These are phyloP conservation scores for Cutaneotrichosporon dermatis DNA, from an alignment of 1,284 basidiomycete species.

Conservation along the genomic window DNA sequence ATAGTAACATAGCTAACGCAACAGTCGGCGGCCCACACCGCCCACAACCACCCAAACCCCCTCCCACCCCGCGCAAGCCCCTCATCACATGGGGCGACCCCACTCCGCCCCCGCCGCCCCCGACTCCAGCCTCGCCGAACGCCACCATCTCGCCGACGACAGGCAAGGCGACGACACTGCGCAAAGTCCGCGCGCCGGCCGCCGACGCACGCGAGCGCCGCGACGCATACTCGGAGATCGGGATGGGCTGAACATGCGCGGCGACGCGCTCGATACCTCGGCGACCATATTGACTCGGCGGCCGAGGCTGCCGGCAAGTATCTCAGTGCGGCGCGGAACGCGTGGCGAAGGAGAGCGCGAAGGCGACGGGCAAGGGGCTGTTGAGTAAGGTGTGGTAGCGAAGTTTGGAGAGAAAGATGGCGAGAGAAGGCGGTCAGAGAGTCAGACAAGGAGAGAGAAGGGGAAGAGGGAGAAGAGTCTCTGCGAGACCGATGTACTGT, in stretches of 20 bases:
- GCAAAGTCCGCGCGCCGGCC: slow-evolving; percentile 23
- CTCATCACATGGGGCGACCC: slow-evolving; percentile 40
- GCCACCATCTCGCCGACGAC: too few relatives aligned
- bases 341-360: slow-evolving; percentile 47
- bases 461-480: too few relatives aligned
- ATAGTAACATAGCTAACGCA: too few relatives aligned
- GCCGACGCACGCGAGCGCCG: slow-evolving; percentile 35
- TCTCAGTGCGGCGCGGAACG: slow-evolving; percentile 36
- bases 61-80: slow-evolving; percentile 35
- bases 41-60: slow-evolving; percentile 29
- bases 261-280: slow-evolving; percentile 35
- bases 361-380: slow-evolving; percentile 16
- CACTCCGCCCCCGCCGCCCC: too few relatives aligned
- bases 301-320: slow-evolving; percentile 36
- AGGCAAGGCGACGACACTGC: slow-evolving; percentile 3
- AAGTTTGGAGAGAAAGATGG: too few relatives aligned
- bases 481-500: too few relatives aligned
- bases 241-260: slow-evolving; percentile 33
- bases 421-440: too few relatives aligned
- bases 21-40: slow-evolving; percentile 43
- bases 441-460: too few relatives aligned
- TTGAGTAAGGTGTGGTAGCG: slow-evolving; percentile 1
- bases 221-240: slow-evolving; percentile 46
- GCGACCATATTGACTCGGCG: slow-evolving; percentile 38
- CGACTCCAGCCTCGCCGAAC: too few relatives aligned